Percentiles rank a stretch among this genome's conserved stretches.
These are phyloP conservation scores for Colletotrichum ledebouriae DNA, from an alignment of 2,329 filamentous ascomycete genomes.

Conservation along the genomic window DNA sequence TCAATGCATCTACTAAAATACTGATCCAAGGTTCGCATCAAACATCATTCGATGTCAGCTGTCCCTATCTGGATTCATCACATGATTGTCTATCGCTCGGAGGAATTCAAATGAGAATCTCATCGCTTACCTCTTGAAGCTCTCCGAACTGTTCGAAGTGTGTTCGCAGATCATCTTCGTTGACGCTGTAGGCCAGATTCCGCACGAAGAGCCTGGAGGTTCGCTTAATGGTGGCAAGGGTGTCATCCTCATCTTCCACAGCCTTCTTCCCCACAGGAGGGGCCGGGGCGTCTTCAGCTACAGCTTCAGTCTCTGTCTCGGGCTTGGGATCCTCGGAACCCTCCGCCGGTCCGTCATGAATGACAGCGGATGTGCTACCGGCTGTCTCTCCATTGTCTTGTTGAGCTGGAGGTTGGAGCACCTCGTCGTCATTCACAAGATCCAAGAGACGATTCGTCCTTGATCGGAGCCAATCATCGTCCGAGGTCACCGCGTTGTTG, in stretches of 20 bases:
- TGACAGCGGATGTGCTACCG: conserved; percentile 10
- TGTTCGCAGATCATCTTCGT: conserved; percentile 80
- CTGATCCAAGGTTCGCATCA: conserved; percentile 93
- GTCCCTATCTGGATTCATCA: conserved; percentile 99
- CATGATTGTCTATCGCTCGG: conserved; percentile 32
- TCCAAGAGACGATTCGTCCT: conserved; percentile 89
- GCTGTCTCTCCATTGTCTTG: conserved; percentile 42
- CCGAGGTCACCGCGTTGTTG: conserved; percentile 63
- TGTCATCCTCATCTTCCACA: conserved; percentile 56
- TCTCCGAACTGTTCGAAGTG: conserved; percentile 80
- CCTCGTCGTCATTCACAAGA: conserved; percentile 81
- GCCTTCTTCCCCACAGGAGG: conserved; percentile 35
- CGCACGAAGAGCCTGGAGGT: conserved; percentile 88
- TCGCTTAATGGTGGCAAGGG: conserved; percentile 73
- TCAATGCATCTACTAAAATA: conserved; percentile 99
- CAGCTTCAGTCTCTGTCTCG: conserved; percentile 48
- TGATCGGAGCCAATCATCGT: conserved; percentile 92
- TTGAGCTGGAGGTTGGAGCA: conserved; percentile 45
- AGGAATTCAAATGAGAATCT: conserved; percentile 42
- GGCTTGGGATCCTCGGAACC: conserved; percentile 37
- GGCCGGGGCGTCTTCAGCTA: conserved; percentile 41
- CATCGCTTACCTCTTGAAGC: conserved; percentile 85
- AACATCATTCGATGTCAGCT: conserved; percentile 90
- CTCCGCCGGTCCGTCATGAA: conserved; percentile 40
- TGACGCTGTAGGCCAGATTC: conserved; percentile 86